Conservation (phyloP, 441 rosid genomes). For the Biscutella auriculata region DNA sequence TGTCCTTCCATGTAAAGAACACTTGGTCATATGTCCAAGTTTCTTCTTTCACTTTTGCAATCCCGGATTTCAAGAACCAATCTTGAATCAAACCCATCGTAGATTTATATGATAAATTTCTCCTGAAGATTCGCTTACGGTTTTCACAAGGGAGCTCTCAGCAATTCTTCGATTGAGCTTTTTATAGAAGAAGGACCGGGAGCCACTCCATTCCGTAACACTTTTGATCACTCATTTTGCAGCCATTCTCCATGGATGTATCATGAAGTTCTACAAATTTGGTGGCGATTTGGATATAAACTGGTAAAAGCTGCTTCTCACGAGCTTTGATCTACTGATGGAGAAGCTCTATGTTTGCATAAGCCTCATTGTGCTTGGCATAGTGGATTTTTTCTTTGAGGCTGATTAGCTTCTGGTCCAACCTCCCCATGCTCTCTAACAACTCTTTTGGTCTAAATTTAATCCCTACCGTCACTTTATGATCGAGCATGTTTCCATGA, state of each 20-base stretch:
- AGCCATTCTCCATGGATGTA: constrained; percentile 87
- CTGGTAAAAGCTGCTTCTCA: constrained; percentile 83
- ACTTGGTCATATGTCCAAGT: constrained; percentile 76
- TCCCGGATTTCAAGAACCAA: constrained; percentile 65
- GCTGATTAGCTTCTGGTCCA: constrained; percentile 59
- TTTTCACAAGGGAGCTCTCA: constrained; percentile 59
- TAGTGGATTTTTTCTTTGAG: constrained; percentile 60
- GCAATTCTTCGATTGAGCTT: constrained; percentile 68
- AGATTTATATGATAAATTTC: constrained; percentile 50
- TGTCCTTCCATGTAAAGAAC: constrained; percentile 80
- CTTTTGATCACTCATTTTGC: constrained; percentile 89
- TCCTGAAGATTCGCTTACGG: constrained; percentile 63
- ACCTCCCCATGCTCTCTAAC: constrained; percentile 95
- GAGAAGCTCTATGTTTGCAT: constrained; percentile 36
- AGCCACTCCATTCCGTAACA: constrained; percentile 73
- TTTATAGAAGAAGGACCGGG: constrained; percentile 64
- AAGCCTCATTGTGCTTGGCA: constrained; percentile 42
- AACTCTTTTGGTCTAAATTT: constrained; percentile 88
- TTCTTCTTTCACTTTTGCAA: constrained; percentile 41
- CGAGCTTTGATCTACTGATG: constrained; percentile 69
- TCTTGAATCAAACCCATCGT: constrained; percentile 56
- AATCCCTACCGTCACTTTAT: constrained; percentile 95
- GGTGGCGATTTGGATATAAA: constrained; percentile 88
- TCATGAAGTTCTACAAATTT: constrained; percentile 95
- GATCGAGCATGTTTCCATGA: constrained; percentile 95